Conservation (phyloP, 2,329 filamentous ascomycete genomes). For the Anthostomella pinea region DNA sequence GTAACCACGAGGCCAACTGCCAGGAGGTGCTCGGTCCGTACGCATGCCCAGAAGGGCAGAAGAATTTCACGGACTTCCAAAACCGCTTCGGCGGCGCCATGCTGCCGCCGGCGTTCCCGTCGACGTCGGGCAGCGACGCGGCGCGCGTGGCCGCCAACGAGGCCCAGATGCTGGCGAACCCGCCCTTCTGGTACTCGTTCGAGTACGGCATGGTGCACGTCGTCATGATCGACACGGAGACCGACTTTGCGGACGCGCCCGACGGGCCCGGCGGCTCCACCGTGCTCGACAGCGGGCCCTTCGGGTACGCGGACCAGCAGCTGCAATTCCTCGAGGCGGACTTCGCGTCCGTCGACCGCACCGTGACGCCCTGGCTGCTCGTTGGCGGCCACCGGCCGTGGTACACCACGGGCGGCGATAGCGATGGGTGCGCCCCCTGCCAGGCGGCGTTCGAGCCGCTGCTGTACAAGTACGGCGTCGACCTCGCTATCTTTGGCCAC, state of each 20-base stretch:
- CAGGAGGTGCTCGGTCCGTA: constrained; percentile 40
- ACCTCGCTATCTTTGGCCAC: constrained; percentile 55
- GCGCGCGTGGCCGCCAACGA: constrained; percentile 44
- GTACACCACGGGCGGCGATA: constrained; percentile 40
- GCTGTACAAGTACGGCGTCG: constrained; percentile 55
- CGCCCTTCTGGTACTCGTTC: constrained; percentile 59
- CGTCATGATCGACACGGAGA: constrained; percentile 55
- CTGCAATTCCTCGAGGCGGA: constrained; percentile 53
- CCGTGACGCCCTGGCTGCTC: constrained; percentile 52
- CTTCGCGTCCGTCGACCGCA: constrained; percentile 53
- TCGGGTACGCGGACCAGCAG: constrained; percentile 48
- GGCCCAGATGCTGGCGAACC: constrained; percentile 44
- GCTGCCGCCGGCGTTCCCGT: constrained; percentile 49
- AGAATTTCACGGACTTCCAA: constrained; percentile 60
- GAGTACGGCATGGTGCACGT: constrained; percentile 57
- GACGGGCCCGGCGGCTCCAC: constrained; percentile 41
- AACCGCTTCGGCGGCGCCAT: constrained; percentile 52
- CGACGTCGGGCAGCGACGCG: constrained; percentile 40
- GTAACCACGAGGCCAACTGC: constrained; percentile 59
- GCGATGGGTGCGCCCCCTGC: constrained; percentile 41
- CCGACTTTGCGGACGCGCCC: constrained; percentile 51
- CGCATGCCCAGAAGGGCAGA: constrained; percentile 50
- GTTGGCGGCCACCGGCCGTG: constrained; percentile 45
- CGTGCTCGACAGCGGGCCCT: constrained; percentile 45
- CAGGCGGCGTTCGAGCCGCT: constrained; percentile 51